Conservation (phyloP, 495 filamentous ascomycete genomes). For the Aspergillus bridgeri region DNA sequence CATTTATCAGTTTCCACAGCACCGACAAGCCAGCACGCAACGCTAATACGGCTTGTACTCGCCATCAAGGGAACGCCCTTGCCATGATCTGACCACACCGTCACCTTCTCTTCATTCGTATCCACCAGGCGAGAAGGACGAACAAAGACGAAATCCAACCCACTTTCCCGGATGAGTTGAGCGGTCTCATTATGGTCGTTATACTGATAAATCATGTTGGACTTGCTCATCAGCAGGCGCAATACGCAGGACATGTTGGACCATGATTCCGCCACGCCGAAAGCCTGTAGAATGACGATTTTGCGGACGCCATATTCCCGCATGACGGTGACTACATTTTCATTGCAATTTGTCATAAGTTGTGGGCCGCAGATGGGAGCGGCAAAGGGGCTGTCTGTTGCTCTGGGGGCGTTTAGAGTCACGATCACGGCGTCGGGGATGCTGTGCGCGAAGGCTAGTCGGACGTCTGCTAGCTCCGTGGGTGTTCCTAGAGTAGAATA, state of each 20-base stretch:
- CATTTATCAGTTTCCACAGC: slow-evolving; percentile 15
- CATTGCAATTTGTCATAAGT: slow-evolving; percentile 44
- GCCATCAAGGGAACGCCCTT: slow-evolving; percentile 28
- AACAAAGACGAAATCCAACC: slow-evolving; percentile 42
- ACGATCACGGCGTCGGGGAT: slow-evolving; percentile 39
- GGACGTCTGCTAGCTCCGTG: slow-evolving; percentile 35
- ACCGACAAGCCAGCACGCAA: slow-evolving; percentile 26
- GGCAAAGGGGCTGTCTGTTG: slow-evolving; percentile 43
- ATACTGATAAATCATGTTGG: slow-evolving; percentile 44
- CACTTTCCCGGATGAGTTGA: slow-evolving; percentile 35
- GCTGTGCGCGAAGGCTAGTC: slow-evolving; percentile 26
- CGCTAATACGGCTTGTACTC: slow-evolving; percentile 23
- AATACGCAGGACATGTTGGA: slow-evolving; percentile 37
- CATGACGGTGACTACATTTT: slow-evolving; percentile 39
- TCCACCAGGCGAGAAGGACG: slow-evolving; percentile 37
- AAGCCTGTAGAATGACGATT: slow-evolving; percentile 43
- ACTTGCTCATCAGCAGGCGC: slow-evolving; percentile 39
- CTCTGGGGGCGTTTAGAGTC: slow-evolving; percentile 42
- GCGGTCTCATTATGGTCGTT: slow-evolving; percentile 43
- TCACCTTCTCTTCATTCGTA: slow-evolving; percentile 15
- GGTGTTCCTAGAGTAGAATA: slow-evolving; percentile 31
- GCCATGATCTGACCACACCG: slow-evolving; percentile 27
- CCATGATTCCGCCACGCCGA: slow-evolving; percentile 47
- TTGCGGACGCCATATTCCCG: slow-evolving; percentile 36
- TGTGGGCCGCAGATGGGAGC: slow-evolving; percentile 39